Base-by-base conservation (phyloP, 2,329 filamentous ascomycete species). In the Aureobasidium mangrovei region DNA sequence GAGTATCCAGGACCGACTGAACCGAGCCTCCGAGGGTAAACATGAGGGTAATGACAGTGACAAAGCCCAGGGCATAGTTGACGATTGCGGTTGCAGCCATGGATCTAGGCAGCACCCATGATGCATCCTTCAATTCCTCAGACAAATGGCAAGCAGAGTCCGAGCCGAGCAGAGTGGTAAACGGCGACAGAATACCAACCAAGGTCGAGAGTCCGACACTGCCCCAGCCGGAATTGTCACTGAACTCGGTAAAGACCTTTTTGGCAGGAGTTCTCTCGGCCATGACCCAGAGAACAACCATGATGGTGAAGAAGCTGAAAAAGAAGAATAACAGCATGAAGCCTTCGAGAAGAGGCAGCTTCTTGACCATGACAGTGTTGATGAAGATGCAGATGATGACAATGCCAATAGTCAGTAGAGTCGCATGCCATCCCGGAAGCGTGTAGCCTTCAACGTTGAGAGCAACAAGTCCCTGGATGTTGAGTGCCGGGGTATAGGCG, bases 181-280 rank as follows among this genome's bases (percentile, higher is more conserved):
- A 59, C 1, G 61, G 58, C 8, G 58, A 61, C 18, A 67, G 56
- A 46, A 67, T 63, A 4, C 66, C 66, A 29, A 69, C 62, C 60
- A 69, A 60, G 4, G 63, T 51, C 7, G 64, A 59, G 1, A 64
- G 47, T 4, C 64, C 64, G 10, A 61, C 63, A 12, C 56, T 62
- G 2, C 61, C 57, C 71, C 71, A 74, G 2, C 70, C 69, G 1
- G 70, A 71, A 1, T 60, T 56, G 43, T 69, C 69, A 24, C 64
- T 62, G 55, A 72, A 71, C 3, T 67, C 57, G 1, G 65, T 67
- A 56, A 72, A 72, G 2, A 71, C 71, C 4, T 62, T 56, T 54
- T 42, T 61, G 4, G 60, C 60, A 29, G 59, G 53, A 8, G 59
- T 60, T 10, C 62, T 58, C 10, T 65, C 64, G 5, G 63, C 59